A percentile compares a stretch with the other conserved stretches of the same genome.
Evolutionary conservation across 345 rosid species (phyloP).

Genomic region (Dovyalis caffra): DNA sequence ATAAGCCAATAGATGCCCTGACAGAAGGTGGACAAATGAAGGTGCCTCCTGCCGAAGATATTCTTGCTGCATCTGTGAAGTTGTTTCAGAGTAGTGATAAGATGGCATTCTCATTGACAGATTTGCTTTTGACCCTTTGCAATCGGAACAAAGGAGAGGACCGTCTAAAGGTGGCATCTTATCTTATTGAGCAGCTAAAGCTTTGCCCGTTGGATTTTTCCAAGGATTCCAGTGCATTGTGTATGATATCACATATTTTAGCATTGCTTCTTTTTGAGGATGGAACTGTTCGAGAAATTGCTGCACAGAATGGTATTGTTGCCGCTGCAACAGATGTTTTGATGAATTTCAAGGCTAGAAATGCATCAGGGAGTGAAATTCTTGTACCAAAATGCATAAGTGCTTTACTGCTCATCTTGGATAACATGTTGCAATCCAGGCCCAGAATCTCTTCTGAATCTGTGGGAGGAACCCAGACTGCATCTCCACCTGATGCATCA

Average conservation of each 20-base stretch:
- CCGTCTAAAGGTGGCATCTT: conserved; percentile 63
- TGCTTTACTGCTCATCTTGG: conserved; percentile 76
- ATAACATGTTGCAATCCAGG: conserved; percentile 73
- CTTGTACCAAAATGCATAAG: conserved; percentile 82
- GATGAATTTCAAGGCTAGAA: conserved; percentile 55
- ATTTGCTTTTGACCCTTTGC: conserved; percentile 86
- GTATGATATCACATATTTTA: conserved; percentile 80
- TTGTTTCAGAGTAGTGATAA: conserved; percentile 71
- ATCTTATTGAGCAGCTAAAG: conserved; percentile 87
- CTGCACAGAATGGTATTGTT: conserved; percentile 71
- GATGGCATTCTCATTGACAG: conserved; percentile 75
- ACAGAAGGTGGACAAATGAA: conserved; percentile 49
- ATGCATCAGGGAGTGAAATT: conserved; percentile 49
- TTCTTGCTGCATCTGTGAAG: conserved; percentile 76
- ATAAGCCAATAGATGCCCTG: conserved; percentile 57
- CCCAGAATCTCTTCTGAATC: conserved; percentile 51
- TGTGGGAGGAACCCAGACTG: conserved; percentile 47
- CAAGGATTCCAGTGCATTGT: conserved; percentile 62
- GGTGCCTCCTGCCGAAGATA: conserved; percentile 85
- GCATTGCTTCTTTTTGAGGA: conserved; percentile 86
- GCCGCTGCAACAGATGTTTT: conserved; percentile 62
- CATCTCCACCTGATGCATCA: conserved; percentile 47
- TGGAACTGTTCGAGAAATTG: conserved; percentile 69
- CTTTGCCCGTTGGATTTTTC: conserved; percentile 66
- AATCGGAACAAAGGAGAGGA: conserved; percentile 89